These are phyloP conservation scores for Gossypium davidsonii DNA, from an alignment of 441 rosid genomes.

Conservation along the genomic window DNA sequence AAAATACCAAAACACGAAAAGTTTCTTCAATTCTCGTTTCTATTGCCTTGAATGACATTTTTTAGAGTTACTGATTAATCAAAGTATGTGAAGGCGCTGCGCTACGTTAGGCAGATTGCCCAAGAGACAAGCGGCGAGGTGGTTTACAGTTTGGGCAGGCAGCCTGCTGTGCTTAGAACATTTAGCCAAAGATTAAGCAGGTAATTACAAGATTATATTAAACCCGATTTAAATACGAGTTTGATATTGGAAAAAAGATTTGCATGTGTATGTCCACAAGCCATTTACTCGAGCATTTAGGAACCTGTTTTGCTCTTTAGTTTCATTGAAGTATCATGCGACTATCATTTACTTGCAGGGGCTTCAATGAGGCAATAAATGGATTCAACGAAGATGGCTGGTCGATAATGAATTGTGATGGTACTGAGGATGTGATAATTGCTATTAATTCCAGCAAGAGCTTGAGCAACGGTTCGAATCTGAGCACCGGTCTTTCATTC, in stretches of 20 bases:
- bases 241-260: not conserved
- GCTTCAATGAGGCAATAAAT: constrained; percentile 88
- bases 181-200: constrained; percentile 94
- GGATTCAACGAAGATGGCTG: constrained; percentile 95
- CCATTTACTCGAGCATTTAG: not conserved
- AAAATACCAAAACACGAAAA: not conserved
- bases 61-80: constrained; percentile 14
- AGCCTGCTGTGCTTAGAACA: constrained; percentile 87
- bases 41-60: not conserved
- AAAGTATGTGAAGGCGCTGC: constrained; percentile 54
- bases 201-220: constrained; percentile 25
- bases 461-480: constrained; percentile 37
- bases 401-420: constrained; percentile 75
- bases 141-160: constrained; percentile 82
- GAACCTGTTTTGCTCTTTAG: not conserved
- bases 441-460: constrained; percentile 69
- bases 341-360: constrained; percentile 40
- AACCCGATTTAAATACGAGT: not conserved
- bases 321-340: not conserved
- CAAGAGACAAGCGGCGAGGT: constrained; percentile 94
- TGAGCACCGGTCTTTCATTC: constrained; percentile 52
- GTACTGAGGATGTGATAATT: constrained; percentile 79
- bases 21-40: not conserved
- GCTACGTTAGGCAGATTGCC: constrained; percentile 76
- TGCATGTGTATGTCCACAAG: not conserved